Conservation (phyloP, 2,329 filamentous ascomycete species). For the Ophiocordyceps unilateralis region DNA sequence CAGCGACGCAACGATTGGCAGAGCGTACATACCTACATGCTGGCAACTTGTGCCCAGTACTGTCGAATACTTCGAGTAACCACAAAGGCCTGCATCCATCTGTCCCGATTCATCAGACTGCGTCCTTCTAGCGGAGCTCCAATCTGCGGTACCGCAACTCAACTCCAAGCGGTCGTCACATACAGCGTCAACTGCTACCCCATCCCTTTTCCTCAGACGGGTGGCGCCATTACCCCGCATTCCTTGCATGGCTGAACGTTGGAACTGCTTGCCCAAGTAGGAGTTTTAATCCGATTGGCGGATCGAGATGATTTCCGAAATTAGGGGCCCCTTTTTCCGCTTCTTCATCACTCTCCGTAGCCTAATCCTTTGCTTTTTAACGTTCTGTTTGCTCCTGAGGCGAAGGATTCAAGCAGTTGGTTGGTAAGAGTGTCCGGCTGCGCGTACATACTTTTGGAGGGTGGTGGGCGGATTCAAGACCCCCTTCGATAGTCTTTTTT, state of each 20-base stretch:
- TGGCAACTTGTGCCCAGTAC: too few relatives aligned
- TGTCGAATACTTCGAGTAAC: too few relatives aligned
- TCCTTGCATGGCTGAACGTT: not conserved
- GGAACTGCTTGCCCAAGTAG: not conserved
- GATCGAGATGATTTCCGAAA: not conserved
- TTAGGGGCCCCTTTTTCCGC: not conserved
- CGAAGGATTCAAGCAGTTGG: not conserved
- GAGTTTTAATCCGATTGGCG: not conserved
- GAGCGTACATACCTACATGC: too few relatives aligned
- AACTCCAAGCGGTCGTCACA: too few relatives aligned
- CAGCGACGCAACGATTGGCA: not conserved
- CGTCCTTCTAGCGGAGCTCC: too few relatives aligned
- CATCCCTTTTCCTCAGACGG: not conserved
- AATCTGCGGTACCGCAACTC: too few relatives aligned
- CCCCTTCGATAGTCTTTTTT: too few relatives aligned
- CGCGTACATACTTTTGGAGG: too few relatives aligned
- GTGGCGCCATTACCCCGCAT: not conserved
- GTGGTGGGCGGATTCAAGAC: too few relatives aligned
- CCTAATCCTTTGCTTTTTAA: not conserved
- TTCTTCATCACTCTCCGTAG: not conserved
- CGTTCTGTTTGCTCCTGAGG: not conserved
- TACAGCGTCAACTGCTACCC: not conserved
- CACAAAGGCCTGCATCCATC: too few relatives aligned
- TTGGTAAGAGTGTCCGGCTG: not conserved
- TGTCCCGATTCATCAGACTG: too few relatives aligned